phyloP scores from a whole-genome alignment of 352 stramenopile species.

The Globisporangium uncinulatum region DNA sequence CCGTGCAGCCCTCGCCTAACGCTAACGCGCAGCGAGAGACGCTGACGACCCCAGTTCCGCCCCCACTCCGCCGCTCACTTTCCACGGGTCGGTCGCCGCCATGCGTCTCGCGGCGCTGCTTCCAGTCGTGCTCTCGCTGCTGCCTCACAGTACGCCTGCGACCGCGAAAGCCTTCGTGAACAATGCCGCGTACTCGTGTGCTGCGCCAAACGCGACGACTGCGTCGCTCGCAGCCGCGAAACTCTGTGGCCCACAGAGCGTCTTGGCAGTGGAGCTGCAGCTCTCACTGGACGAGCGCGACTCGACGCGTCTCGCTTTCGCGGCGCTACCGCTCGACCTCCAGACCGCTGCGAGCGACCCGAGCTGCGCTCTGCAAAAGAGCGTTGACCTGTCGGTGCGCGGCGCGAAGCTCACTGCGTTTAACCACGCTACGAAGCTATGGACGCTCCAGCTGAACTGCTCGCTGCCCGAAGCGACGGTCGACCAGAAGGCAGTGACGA shows the following conservation, averaged over 20 bases:
- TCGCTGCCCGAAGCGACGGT: conserved; percentile 10
- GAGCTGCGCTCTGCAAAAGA: conserved; percentile 16
- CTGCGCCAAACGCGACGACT: background rate
- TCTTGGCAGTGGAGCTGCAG: conserved; percentile 14
- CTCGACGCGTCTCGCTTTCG: conserved; percentile 1
- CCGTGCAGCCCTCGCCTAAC: too few species aligned
- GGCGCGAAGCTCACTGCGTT: conserved; percentile 13
- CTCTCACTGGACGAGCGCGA: conserved; percentile 10
- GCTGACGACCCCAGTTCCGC: too few species aligned
- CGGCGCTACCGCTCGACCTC: conserved; percentile 8
- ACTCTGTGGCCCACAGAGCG: conserved; percentile 11
- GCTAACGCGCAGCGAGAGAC: too few species aligned
- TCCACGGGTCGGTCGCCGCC: background rate
- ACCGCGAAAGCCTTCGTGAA: conserved; percentile 17
- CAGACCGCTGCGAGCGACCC: conserved; percentile 11
- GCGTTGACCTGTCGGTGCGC: conserved; percentile 11
- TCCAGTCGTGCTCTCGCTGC: background rate
- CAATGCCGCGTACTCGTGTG: conserved; percentile 15
- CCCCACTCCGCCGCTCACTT: background rate
- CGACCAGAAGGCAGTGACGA: conserved; percentile 5
- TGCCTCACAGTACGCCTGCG: conserved; percentile 1
- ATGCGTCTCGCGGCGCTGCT: conserved; percentile 2
- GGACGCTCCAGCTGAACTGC: conserved; percentile 18
- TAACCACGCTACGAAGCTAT: conserved; percentile 8
- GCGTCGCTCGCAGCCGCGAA: background rate